phyloP scores from a whole-genome alignment of 2,329 filamentous ascomycete genomes.

The Phoma herbarum region DNA sequence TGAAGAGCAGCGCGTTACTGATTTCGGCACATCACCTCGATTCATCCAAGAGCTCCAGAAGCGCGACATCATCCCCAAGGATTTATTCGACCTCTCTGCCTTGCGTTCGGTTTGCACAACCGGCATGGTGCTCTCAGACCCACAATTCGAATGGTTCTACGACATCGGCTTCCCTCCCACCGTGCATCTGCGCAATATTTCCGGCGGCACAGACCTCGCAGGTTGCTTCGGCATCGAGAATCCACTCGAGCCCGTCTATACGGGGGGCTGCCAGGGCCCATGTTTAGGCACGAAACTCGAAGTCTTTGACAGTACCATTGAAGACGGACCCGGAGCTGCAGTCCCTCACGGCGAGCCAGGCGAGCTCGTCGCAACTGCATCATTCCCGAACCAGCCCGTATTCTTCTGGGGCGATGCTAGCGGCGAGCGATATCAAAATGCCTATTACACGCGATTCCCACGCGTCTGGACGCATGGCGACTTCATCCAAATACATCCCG shows the following conservation, averaged over 20 bases:
- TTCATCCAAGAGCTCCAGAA: slow-evolving; percentile 79
- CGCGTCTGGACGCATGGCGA: slow-evolving; percentile 85
- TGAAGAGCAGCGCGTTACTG: slow-evolving; percentile 71
- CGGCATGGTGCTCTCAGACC: slow-evolving; percentile 82
- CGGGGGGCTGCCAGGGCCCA: slow-evolving; percentile 65
- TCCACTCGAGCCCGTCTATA: slow-evolving; percentile 71
- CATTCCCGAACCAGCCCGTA: slow-evolving; percentile 79
- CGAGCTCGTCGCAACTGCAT: slow-evolving; percentile 74
- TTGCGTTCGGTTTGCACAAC: slow-evolving; percentile 73
- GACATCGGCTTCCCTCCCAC: slow-evolving; percentile 73
- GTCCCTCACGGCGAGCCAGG: slow-evolving; percentile 72
- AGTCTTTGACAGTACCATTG: slow-evolving; percentile 66
- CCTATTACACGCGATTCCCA: slow-evolving; percentile 58
- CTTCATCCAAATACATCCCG: slow-evolving; percentile 75
- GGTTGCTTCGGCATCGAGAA: slow-evolving; percentile 71
- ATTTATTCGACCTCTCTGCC: slow-evolving; percentile 68
- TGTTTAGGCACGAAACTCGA: slow-evolving; percentile 63
- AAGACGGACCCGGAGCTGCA: slow-evolving; percentile 58
- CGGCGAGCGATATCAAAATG: slow-evolving; percentile 55
- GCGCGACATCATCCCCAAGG: slow-evolving; percentile 67
- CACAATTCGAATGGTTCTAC: slow-evolving; percentile 83
- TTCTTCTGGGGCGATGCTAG: slow-evolving; percentile 58
- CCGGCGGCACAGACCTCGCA: slow-evolving; percentile 80
- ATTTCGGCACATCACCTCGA: slow-evolving; percentile 77
- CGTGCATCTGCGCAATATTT: slow-evolving; percentile 76